phyloP scores from a whole-genome alignment of 441 rosid species.

The Pelargonium fulgidum region DNA sequence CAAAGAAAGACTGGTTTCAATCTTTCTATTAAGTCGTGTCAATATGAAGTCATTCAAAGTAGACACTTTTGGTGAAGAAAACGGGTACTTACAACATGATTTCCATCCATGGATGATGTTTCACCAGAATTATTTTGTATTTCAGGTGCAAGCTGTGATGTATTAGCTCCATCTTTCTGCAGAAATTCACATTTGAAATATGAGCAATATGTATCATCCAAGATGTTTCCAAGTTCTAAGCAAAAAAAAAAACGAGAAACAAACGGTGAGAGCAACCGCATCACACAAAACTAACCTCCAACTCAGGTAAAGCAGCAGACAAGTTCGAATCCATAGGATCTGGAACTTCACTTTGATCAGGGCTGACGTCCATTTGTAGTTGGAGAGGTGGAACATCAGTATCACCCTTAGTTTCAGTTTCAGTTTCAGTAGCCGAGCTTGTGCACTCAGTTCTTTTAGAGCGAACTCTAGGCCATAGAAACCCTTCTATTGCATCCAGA shows the following conservation, averaged over 20 bases:
- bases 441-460: slow-evolving; percentile 29
- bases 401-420: slow-evolving; percentile 24
- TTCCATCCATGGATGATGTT: slow-evolving; percentile 24
- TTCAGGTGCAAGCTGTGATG: slow-evolving; percentile 31
- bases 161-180: slow-evolving; percentile 36
- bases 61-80: background rate
- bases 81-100: slow-evolving; percentile 11
- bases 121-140: slow-evolving; percentile 30
- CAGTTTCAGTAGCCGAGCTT: slow-evolving; percentile 30
- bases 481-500: slow-evolving; percentile 58
- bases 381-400: slow-evolving; percentile 34
- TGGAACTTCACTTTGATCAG: slow-evolving; percentile 46
- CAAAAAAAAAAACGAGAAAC: background rate
- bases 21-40: background rate
- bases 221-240: background rate
- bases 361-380: slow-evolving; percentile 35
- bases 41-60: background rate
- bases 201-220: background rate
- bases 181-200: slow-evolving; percentile 16
- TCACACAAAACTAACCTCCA: slow-evolving; percentile 41
- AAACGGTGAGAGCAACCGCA: background rate
- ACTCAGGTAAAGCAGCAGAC: slow-evolving; percentile 37
- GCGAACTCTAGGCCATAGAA: slow-evolving; percentile 58
- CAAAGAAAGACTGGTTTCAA: background rate
- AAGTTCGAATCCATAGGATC: slow-evolving; percentile 37